A percentile compares a stretch with the other conserved stretches of the same genome.
These are phyloP conservation scores for Pseudogymnoascus sp. DNA, from an alignment of 2,329 filamentous ascomycete species.

Conservation along the genomic window DNA sequence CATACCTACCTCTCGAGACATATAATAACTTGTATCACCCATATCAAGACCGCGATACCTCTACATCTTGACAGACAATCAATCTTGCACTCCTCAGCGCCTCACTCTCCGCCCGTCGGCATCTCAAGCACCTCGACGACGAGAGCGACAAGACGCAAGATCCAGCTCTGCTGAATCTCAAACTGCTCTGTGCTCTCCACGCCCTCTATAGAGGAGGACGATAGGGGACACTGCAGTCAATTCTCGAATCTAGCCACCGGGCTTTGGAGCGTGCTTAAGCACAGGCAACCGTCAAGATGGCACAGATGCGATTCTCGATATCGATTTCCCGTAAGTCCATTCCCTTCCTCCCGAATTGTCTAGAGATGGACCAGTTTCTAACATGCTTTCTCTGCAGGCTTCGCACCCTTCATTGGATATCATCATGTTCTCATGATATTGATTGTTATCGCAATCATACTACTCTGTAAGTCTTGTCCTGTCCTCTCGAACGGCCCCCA, in stretches of 20 bases:
- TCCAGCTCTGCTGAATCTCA: constrained; percentile 2
- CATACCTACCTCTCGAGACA: not conserved
- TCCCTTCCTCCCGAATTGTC: not conserved
- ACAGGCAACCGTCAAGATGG: constrained; percentile 4
- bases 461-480: constrained; percentile 66
- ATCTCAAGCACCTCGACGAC: constrained; percentile 1
- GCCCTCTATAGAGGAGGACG: constrained; percentile 6
- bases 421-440: constrained; percentile 95
- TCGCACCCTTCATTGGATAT: constrained; percentile 61
- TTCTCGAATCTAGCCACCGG: not conserved
- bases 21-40: not conserved
- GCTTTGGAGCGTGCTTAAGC: constrained; percentile 3
- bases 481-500: constrained; percentile 8
- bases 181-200: constrained; percentile 7
- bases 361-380: not conserved
- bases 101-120: not conserved
- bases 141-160: constrained; percentile 2
- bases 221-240: constrained; percentile 6
- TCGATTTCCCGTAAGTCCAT: not conserved
- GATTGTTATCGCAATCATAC: constrained; percentile 85
- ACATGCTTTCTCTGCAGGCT: constrained; percentile 36
- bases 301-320: constrained; percentile 6
- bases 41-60: not conserved
- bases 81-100: not conserved
- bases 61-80: not conserved